Evolutionary conservation across 2,329 filamentous ascomycete genomes (phyloP).

Genomic region (Ilyonectria robusta): DNA sequence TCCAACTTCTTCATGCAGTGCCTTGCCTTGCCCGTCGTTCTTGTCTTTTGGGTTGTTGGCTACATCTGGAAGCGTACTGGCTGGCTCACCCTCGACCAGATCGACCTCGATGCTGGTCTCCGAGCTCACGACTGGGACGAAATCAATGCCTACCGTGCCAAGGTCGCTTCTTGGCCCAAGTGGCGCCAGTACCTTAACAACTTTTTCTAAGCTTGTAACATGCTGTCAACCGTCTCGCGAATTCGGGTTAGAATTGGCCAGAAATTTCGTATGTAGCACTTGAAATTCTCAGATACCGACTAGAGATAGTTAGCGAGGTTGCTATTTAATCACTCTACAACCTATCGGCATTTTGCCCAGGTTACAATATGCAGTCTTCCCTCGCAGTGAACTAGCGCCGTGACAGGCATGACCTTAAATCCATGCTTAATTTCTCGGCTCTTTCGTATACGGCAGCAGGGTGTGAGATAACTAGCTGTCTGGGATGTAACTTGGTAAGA

Average conservation of each 20-base stretch:
- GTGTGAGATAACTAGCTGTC: no score
- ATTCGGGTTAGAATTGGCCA: neutral
- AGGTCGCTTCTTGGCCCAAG: conserved; percentile 62
- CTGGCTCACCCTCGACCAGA: conserved; percentile 71
- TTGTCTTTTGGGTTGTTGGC: conserved; percentile 68
- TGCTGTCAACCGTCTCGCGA: neutral
- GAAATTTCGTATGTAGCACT: neutral
- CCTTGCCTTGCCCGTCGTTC: conserved; percentile 67
- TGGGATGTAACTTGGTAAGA: no score
- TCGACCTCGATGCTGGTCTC: conserved; percentile 77
- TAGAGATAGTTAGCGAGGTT: conserved; percentile 15
- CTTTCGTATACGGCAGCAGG: neutral
- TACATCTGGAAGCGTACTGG: conserved; percentile 76
- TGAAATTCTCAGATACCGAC: conserved; percentile 1
- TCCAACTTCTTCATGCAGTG: conserved; percentile 69
- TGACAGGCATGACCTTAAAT: neutral
- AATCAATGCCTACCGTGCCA: conserved; percentile 67
- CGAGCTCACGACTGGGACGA: conserved; percentile 75
- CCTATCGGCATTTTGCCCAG: neutral
- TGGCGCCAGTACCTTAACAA: conserved; percentile 58
- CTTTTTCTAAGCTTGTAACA: conserved; percentile 48
- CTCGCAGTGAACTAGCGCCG: no score
- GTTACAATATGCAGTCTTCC: neutral
- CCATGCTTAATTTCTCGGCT: neutral
- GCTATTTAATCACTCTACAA: neutral